Conservation (phyloP, 139 green algal genomes). For the Chlorella sp. region DNA sequence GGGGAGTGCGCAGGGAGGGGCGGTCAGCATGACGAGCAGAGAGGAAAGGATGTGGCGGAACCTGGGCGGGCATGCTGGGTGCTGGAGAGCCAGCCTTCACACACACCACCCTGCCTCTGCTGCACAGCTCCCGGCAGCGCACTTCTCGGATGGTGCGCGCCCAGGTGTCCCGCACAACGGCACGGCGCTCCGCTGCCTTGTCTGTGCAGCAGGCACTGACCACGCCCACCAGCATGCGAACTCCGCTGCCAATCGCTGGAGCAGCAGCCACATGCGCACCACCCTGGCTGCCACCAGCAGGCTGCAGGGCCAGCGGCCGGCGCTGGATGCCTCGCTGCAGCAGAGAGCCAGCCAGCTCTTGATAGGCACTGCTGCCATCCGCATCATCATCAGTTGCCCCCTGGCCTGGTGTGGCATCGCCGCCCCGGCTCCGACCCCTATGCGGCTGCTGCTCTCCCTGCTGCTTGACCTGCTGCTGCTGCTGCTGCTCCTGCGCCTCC, state of each 20-base stretch:
- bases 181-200: background rate
- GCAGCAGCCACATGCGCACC: background rate
- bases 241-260: too few species aligned
- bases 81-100: too few species aligned
- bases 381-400: background rate
- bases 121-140: too few species aligned
- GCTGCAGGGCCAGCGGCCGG: background rate
- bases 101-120: too few species aligned
- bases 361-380: too few species aligned
- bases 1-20: background rate
- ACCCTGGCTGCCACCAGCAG: background rate
- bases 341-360: too few species aligned
- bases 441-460: background rate
- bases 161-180: constrained; percentile 43
- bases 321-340: background rate
- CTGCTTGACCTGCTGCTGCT: background rate
- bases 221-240: constrained; percentile 42
- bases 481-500: background rate
- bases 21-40: too few species aligned
- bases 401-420: background rate
- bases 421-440: background rate
- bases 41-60: too few species aligned
- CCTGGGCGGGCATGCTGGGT: too few species aligned
- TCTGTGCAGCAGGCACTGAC: constrained; percentile 39
- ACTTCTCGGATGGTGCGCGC: background rate